These are phyloP conservation scores for Akanthomyces lecanii DNA, from an alignment of 2,329 filamentous ascomycete genomes.

Conservation along the genomic window DNA sequence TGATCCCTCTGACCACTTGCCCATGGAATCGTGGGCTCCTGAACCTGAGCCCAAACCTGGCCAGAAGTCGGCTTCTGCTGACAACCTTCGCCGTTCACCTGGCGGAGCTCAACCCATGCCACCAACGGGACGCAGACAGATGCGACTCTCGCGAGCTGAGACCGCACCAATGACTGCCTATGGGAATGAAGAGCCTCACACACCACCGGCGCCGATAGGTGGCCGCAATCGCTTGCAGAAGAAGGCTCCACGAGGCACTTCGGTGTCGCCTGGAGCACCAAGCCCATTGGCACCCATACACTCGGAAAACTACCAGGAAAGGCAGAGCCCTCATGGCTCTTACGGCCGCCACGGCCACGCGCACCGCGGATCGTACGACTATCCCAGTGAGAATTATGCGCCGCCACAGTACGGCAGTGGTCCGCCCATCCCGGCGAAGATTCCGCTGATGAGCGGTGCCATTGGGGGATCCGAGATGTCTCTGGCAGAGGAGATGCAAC, in stretches of 20 bases:
- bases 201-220: conserved; percentile 30
- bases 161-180: conserved; percentile 36
- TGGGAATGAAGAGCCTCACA: conserved; percentile 30
- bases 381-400: conserved; percentile 48
- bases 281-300: conserved; percentile 52
- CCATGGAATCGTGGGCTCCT: conserved; percentile 72
- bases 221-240: conserved; percentile 62
- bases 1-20: conserved; percentile 76
- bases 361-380: conserved; percentile 50
- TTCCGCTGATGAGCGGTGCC: conserved; percentile 53
- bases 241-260: conserved; percentile 47
- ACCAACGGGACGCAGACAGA: conserved; percentile 46
- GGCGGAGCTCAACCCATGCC: conserved; percentile 52
- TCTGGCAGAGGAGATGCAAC: conserved; percentile 66
- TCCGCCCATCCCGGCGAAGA: conserved; percentile 67
- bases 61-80: conserved; percentile 26
- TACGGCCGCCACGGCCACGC: conserved; percentile 28
- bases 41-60: conserved; percentile 57
- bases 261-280: conserved; percentile 35
- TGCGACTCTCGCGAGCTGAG: conserved; percentile 47
- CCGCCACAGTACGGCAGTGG: conserved; percentile 35
- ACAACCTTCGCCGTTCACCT: conserved; percentile 41
- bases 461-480: conserved; percentile 47
- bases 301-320: conserved; percentile 47
- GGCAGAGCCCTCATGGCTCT: conserved; percentile 34